Conservation (phyloP, 768 basidiomycete species). For the Lactifluus volemus region DNA sequence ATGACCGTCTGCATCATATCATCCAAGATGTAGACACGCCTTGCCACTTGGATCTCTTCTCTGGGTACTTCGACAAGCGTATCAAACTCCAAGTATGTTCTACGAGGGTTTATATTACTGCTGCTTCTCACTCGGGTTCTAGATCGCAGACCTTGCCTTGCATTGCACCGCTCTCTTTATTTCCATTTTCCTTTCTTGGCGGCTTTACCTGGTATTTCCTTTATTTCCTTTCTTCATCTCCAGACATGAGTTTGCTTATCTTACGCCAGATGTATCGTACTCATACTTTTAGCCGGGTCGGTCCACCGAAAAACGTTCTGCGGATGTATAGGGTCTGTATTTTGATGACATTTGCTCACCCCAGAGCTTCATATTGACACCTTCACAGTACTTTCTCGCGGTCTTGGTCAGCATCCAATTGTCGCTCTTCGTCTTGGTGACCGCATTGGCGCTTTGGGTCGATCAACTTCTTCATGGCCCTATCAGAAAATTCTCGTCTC, state of each 20-base stretch:
- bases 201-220: constrained; percentile 33
- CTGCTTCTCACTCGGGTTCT: not conserved
- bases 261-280: constrained; percentile 34
- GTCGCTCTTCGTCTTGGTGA: constrained; percentile 41
- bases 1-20: constrained; percentile 30
- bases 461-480: constrained; percentile 43
- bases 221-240: not conserved
- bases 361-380: not conserved
- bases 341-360: not conserved
- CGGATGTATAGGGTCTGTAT: constrained; percentile 39
- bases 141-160: constrained; percentile 45
- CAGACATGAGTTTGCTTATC: not conserved
- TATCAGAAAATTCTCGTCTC: constrained; percentile 34
- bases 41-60: constrained; percentile 42
- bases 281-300: constrained; percentile 43
- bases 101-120: not conserved
- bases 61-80: constrained; percentile 35
- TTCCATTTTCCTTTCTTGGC: constrained; percentile 37
- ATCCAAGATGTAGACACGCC: constrained; percentile 34
- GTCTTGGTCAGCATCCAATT: constrained; percentile 47
- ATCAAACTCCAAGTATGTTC: constrained; percentile 34
- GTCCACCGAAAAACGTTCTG: constrained; percentile 42
- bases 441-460: constrained; percentile 47
- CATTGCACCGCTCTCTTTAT: constrained; percentile 36
- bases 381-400: constrained; percentile 42